Conservation (phyloP, 73 alveolate genomes). For the Paramecium sonneborni region DNA sequence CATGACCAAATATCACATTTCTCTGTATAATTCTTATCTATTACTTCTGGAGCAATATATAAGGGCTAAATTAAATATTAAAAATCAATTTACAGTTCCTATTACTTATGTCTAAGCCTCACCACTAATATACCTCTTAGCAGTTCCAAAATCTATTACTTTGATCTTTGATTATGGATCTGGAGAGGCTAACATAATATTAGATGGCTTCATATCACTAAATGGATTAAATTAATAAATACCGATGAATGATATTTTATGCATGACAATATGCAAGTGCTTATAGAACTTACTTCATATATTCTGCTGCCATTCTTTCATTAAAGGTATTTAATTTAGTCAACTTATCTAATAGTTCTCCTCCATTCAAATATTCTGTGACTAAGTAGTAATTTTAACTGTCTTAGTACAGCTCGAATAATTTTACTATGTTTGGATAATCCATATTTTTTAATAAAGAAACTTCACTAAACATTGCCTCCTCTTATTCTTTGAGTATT, state of each 20-base stretch:
- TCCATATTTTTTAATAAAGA: slow-evolving; percentile 42
- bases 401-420: slow-evolving; percentile 67
- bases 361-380: slow-evolving; percentile 80
- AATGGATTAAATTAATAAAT: neutral
- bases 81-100: slow-evolving; percentile 56
- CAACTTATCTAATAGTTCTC: slow-evolving; percentile 83
- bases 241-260: slow-evolving; percentile 83
- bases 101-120: slow-evolving; percentile 36
- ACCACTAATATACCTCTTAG: slow-evolving; percentile 31
- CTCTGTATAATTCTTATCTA: slow-evolving; percentile 54
- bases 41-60: slow-evolving; percentile 68
- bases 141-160: slow-evolving; percentile 95
- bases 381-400: slow-evolving; percentile 61
- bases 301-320: slow-evolving; percentile 85
- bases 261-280: slow-evolving; percentile 90
- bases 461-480: slow-evolving; percentile 49
- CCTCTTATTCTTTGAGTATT: slow-evolving; percentile 24
- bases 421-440: slow-evolving; percentile 68
- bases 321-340: slow-evolving; percentile 69
- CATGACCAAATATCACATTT: slow-evolving; percentile 64
- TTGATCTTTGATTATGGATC: slow-evolving; percentile 72
- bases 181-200: slow-evolving; percentile 78
- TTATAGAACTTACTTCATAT: slow-evolving; percentile 80
- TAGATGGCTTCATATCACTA: slow-evolving; percentile 92
- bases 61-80: slow-evolving; percentile 38